phyloP scores from a whole-genome alignment of 1,284 basidiomycete genomes.

The Meripilus lineatus region DNA sequence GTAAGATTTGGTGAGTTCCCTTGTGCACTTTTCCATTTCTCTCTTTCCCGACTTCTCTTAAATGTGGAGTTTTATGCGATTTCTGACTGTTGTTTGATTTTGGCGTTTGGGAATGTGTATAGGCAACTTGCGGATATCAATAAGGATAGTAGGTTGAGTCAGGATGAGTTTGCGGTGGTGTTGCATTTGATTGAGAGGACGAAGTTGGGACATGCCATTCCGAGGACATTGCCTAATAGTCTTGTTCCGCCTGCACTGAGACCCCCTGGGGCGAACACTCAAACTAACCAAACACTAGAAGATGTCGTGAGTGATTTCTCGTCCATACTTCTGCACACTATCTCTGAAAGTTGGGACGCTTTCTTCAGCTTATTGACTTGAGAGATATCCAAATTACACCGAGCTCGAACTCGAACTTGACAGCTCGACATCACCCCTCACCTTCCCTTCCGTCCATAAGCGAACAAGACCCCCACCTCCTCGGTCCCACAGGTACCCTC shows the following conservation, averaged over 20 bases:
- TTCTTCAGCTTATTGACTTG: too few species aligned
- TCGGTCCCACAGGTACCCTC: not conserved
- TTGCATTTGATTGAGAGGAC: constrained; percentile 19
- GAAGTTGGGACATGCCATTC: constrained; percentile 17
- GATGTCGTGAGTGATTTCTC: too few species aligned
- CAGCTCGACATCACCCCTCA: constrained; percentile 3
- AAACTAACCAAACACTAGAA: too few species aligned
- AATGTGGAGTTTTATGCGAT: too few species aligned
- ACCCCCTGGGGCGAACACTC: too few species aligned
- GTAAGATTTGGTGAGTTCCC: constrained; percentile 20
- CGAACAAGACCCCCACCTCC: not conserved
- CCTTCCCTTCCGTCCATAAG: constrained; percentile 5
- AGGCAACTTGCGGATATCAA: constrained; percentile 22
- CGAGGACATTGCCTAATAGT: constrained; percentile 12
- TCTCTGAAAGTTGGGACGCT: too few species aligned
- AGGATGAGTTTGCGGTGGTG: constrained; percentile 21
- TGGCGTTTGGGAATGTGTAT: not conserved
- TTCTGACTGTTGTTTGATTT: not conserved
- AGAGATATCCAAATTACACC: too few species aligned
- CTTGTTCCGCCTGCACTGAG: constrained; percentile 5
- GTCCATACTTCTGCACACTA: too few species aligned
- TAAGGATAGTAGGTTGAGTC: constrained; percentile 19
- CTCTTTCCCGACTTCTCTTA: too few species aligned
- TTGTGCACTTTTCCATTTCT: too few species aligned
- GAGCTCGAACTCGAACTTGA: too few species aligned